Evolutionary conservation across 257 asterid species (phyloP).

Genomic region (Ophiorrhiza pumila): DNA sequence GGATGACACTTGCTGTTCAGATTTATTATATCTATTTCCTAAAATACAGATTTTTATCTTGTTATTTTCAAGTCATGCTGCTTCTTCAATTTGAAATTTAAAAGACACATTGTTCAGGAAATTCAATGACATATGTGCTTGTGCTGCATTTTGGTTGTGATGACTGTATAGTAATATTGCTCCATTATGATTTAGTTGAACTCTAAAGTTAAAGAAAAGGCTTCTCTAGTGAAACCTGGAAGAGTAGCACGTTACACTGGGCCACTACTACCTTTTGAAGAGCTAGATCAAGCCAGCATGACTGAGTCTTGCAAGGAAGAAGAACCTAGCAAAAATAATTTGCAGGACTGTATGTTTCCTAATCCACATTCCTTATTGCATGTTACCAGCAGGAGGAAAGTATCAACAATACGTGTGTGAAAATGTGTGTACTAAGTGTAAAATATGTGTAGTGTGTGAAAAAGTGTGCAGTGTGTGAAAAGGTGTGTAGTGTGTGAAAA

Average conservation of each 20-base stretch:
- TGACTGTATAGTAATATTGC: constrained; percentile 17
- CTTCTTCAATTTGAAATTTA: background rate
- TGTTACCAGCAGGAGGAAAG: constrained; percentile 85
- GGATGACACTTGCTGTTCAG: background rate
- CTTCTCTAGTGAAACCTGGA: constrained; percentile 46
- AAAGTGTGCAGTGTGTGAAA: too few species aligned
- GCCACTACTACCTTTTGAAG: constrained; percentile 75
- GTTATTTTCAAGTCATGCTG: background rate
- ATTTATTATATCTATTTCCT: background rate
- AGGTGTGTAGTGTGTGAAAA: too few species aligned
- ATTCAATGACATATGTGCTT: background rate
- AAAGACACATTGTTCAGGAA: background rate
- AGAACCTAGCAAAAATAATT: constrained; percentile 28
- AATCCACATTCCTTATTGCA: constrained; percentile 63
- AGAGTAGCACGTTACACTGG: constrained; percentile 32
- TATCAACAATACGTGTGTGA: too few species aligned
- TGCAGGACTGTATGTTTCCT: constrained; percentile 49
- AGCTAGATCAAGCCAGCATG: constrained; percentile 47
- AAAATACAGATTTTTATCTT: background rate
- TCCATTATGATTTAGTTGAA: constrained; percentile 47
- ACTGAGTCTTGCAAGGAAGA: constrained; percentile 36
- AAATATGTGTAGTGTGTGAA: too few species aligned
- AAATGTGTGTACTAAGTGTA: too few species aligned
- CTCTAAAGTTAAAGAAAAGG: constrained; percentile 38
- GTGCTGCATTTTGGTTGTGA: constrained; percentile 1